A percentile compares a stretch with the other conserved stretches of the same genome.
These are phyloP conservation scores for Pichia sp. DNA, from an alignment of 1,139 yeast species.

Conservation along the genomic window DNA sequence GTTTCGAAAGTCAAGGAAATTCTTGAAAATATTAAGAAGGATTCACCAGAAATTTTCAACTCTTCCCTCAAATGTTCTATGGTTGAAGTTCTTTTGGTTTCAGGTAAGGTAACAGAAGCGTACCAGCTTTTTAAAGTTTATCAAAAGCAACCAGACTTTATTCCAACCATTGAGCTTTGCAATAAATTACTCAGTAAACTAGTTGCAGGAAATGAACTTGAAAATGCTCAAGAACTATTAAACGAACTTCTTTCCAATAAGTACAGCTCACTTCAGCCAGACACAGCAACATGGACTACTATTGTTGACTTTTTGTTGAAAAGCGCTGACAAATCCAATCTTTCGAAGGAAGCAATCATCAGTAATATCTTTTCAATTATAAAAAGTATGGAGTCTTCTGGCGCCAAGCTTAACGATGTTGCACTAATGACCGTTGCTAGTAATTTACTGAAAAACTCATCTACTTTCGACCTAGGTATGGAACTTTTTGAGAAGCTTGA, in stretches of 20 bases:
- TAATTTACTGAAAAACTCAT: slow-evolving; percentile 44
- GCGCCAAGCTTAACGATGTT: slow-evolving; percentile 41
- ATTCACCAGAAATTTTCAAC: slow-evolving; percentile 16
- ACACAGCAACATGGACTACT: slow-evolving; percentile 60
- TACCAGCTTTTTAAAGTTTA: slow-evolving; percentile 19
- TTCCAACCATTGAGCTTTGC: slow-evolving; percentile 32
- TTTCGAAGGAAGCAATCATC: slow-evolving; percentile 32
- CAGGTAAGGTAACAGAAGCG: slow-evolving; percentile 20
- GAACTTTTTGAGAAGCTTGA: slow-evolving; percentile 40
- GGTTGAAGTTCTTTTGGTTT: slow-evolving; percentile 21
- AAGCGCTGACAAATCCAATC: slow-evolving; percentile 33
- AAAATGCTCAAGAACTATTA: slow-evolving; percentile 31
- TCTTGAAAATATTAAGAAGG: slow-evolving; percentile 27
- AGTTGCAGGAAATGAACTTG: slow-evolving; percentile 27
- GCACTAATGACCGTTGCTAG: slow-evolving; percentile 51
- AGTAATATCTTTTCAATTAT: slow-evolving; percentile 31
- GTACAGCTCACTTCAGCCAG: slow-evolving; percentile 35
- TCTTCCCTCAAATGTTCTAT: slow-evolving; percentile 21
- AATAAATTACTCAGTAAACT: slow-evolving; percentile 34
- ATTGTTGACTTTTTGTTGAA: slow-evolving; percentile 52
- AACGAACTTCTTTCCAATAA: slow-evolving; percentile 29
- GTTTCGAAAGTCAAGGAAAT: slow-evolving; percentile 29
- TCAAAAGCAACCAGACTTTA: slow-evolving; percentile 15
- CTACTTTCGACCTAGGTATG: slow-evolving; percentile 48
- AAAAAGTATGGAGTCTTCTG: slow-evolving; percentile 36